A percentile compares a stretch with the other conserved stretches of the same genome.
phyloP scores from a whole-genome alignment of 371 early-diverging fungal genomes.

The Mortierella sp. region DNA sequence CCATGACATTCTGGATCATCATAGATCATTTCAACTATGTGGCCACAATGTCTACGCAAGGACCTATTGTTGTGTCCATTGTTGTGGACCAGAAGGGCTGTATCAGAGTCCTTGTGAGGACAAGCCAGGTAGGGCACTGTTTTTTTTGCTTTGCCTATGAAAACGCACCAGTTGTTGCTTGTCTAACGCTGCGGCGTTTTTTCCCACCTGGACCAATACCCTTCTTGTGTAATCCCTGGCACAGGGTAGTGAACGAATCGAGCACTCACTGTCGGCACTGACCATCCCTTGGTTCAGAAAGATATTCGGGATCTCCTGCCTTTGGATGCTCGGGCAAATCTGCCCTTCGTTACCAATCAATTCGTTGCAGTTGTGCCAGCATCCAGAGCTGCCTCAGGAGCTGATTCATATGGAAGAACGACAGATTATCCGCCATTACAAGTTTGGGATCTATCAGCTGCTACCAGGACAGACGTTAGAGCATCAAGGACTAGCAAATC shows the following conservation, averaged over 20 bases:
- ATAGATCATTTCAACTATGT: conserved; percentile 36
- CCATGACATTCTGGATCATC: neutral
- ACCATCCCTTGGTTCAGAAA: conserved; percentile 24
- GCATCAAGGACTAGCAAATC: conserved; percentile 31
- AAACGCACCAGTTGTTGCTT: too few species aligned
- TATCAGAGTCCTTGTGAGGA: conserved; percentile 31
- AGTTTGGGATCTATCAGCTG: conserved; percentile 44
- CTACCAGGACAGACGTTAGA: conserved; percentile 45
- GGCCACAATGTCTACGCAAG: conserved; percentile 25
- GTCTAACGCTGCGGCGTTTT: too few species aligned
- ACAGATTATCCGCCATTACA: conserved; percentile 42
- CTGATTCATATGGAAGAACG: conserved; percentile 44
- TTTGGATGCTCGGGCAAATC: conserved; percentile 16
- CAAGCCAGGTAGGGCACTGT: conserved; percentile 35
- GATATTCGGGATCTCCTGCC: conserved; percentile 13
- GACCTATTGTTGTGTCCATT: conserved; percentile 33
- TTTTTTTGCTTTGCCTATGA: too few species aligned
- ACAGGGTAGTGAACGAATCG: conserved; percentile 47
- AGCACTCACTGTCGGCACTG: conserved; percentile 15
- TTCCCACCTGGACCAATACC: too few species aligned
- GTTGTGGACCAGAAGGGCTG: conserved; percentile 17
- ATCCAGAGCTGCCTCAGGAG: conserved; percentile 28
- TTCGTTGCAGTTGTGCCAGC: conserved; percentile 16
- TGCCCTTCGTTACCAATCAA: conserved; percentile 35
- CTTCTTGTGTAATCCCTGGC: neutral